phyloP scores from a whole-genome alignment of 257 asterid genomes.

The Solanum sejunctum region DNA sequence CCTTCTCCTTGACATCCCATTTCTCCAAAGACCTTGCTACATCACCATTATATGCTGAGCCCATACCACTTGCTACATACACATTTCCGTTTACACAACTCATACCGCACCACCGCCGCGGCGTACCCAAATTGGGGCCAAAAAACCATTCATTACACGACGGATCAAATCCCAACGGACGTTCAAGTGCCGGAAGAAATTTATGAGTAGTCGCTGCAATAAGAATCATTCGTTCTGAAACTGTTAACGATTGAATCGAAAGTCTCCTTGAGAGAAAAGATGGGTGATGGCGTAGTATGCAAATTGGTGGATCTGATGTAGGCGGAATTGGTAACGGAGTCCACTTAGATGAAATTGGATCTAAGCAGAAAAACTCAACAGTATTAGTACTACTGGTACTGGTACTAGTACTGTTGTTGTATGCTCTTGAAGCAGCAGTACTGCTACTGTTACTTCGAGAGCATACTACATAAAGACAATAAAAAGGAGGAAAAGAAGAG shows the following conservation, averaged over 20 bases:
- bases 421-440: neutral
- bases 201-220: slow-evolving; percentile 40
- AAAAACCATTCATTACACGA: slow-evolving; percentile 30
- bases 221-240: slow-evolving; percentile 24
- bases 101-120: slow-evolving; percentile 66
- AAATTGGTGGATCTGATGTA: slow-evolving; percentile 15
- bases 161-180: slow-evolving; percentile 52
- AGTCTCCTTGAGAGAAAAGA: slow-evolving; percentile 57
- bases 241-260: slow-evolving; percentile 44
- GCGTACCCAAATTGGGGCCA: slow-evolving; percentile 43
- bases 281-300: slow-evolving; percentile 40
- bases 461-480: slow-evolving; percentile 38
- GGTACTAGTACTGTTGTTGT: neutral
- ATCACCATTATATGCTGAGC: slow-evolving; percentile 25
- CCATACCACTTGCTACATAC: slow-evolving; percentile 52
- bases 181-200: slow-evolving; percentile 40
- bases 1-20: slow-evolving; percentile 39
- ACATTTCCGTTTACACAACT: slow-evolving; percentile 21
- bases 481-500: slow-evolving; percentile 40
- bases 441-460: neutral
- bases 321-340: slow-evolving; percentile 39
- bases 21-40: slow-evolving; percentile 55
- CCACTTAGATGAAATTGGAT: slow-evolving; percentile 59
- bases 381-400: neutral
- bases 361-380: slow-evolving; percentile 24